These are phyloP conservation scores for Rasamsonia emersonii DNA, from an alignment of 2,329 filamentous ascomycete species.

Conservation along the genomic window DNA sequence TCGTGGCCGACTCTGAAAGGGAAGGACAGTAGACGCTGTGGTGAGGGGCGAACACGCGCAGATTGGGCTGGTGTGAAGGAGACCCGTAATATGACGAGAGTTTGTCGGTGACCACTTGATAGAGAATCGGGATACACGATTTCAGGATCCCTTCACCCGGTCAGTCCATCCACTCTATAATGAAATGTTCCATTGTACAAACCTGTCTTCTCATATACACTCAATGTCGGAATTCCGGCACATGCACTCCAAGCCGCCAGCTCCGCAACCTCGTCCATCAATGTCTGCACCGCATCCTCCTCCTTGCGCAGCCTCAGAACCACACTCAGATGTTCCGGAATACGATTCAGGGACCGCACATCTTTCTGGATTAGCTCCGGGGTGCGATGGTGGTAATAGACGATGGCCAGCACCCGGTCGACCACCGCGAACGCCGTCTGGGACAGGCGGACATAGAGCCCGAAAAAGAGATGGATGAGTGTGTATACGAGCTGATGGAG, in stretches of 20 bases:
- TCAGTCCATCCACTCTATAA: no score
- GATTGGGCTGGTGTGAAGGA: conserved; percentile 52
- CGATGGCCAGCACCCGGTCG: conserved; percentile 68
- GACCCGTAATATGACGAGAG: conserved; percentile 81
- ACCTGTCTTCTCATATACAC: conserved; percentile 90
- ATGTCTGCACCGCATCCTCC: conserved; percentile 67
- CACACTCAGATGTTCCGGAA: conserved; percentile 81
- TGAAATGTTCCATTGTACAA: no score
- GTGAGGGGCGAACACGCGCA: conserved; percentile 67
- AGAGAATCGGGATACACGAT: conserved; percentile 75
- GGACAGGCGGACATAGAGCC: conserved; percentile 74
- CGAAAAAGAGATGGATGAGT: conserved; percentile 65
- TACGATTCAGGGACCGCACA: conserved; percentile 61
- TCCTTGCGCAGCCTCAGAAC: conserved; percentile 64
- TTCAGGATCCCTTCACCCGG: conserved; percentile 93
- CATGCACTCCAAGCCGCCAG: conserved; percentile 88
- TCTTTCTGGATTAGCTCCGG: conserved; percentile 88
- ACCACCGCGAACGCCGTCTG: conserved; percentile 70
- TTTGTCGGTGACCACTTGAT: conserved; percentile 69
- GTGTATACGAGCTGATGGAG: conserved; percentile 38
- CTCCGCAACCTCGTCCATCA: conserved; percentile 87
- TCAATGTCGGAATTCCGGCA: conserved; percentile 77
- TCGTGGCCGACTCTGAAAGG: conserved; percentile 10
- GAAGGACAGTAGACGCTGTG: conserved; percentile 40
- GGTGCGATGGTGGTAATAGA: conserved; percentile 93